phyloP scores from a whole-genome alignment of 2,329 filamentous ascomycete genomes.

The Lasiodiplodia sp. region DNA sequence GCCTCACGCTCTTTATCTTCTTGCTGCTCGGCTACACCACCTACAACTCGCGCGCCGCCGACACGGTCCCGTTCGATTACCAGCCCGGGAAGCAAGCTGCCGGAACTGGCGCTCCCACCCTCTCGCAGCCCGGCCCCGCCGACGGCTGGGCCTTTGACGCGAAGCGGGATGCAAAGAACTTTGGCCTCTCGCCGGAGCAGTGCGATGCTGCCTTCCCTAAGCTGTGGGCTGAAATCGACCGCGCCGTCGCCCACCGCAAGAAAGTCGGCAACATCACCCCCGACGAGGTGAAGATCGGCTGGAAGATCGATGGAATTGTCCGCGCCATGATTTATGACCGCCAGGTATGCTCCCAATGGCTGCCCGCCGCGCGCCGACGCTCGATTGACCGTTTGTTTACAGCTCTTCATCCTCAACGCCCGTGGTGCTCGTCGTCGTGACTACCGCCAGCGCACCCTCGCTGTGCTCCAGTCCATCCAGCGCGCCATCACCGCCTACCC shows the following conservation, averaged over 20 bases:
- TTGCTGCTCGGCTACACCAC: slow-evolving; percentile 30
- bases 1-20: slow-evolving; percentile 30
- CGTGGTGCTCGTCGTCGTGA: slow-evolving; percentile 33
- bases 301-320: slow-evolving; percentile 35
- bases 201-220: slow-evolving; percentile 36
- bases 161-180: slow-evolving; percentile 35
- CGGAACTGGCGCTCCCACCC: slow-evolving; percentile 10
- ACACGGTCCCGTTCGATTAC: slow-evolving; percentile 29
- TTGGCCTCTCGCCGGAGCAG: slow-evolving; percentile 33
- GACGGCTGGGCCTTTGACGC: slow-evolving; percentile 27
- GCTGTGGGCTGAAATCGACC: slow-evolving; percentile 39
- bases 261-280: slow-evolving; percentile 33
- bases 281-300: slow-evolving; percentile 37
- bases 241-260: slow-evolving; percentile 34
- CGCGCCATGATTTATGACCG: slow-evolving; percentile 41
- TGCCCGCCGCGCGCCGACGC: neutral
- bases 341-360: slow-evolving; percentile 32
- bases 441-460: slow-evolving; percentile 42
- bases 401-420: slow-evolving; percentile 46
- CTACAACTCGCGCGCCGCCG: slow-evolving; percentile 26
- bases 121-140: slow-evolving; percentile 18
- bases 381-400: slow-evolving; percentile 4
- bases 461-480: slow-evolving; percentile 62
- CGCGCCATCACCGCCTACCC: slow-evolving; percentile 61
- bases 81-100: neutral